phyloP scores from a whole-genome alignment of 2,329 filamentous ascomycete genomes.

The Clathrospora elynae region DNA sequence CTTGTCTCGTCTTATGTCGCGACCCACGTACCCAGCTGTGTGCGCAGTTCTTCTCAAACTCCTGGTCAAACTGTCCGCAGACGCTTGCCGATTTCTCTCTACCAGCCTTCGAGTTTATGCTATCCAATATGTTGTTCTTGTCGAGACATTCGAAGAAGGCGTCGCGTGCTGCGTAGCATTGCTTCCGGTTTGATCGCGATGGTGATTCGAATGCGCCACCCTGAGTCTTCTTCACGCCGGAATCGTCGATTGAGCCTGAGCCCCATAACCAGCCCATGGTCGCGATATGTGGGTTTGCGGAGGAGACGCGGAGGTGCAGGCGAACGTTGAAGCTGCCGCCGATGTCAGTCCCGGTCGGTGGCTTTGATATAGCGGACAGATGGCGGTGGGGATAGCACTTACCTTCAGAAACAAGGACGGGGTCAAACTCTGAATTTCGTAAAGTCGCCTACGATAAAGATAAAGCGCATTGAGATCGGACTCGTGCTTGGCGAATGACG shows the following conservation, averaged over 20 bases:
- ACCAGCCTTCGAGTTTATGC: conserved; percentile 62
- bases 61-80: conserved; percentile 64
- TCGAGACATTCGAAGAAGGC: conserved; percentile 88
- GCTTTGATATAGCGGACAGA: too few relatives aligned
- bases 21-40: conserved; percentile 77
- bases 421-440: not conserved
- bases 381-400: too few relatives aligned
- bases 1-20: not conserved
- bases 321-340: conserved; percentile 10
- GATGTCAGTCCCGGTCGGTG: conserved; percentile 2
- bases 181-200: conserved; percentile 77
- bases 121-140: conserved; percentile 78
- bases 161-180: conserved; percentile 91
- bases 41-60: conserved; percentile 85
- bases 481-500: conserved; percentile 33
- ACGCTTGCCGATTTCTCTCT: conserved; percentile 55
- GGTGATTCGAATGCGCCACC: conserved; percentile 72
- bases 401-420: too few relatives aligned
- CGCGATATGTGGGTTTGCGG: conserved; percentile 18
- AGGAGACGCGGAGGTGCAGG: conserved; percentile 12
- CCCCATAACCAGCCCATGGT: conserved; percentile 61
- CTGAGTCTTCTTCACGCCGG: conserved; percentile 51
- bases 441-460: conserved; percentile 1
- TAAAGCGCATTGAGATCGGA: conserved; percentile 15
- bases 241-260: conserved; percentile 48